phyloP scores from a whole-genome alignment of 2,329 filamentous ascomycete genomes.

The Pseudogymnoascus sp. region DNA sequence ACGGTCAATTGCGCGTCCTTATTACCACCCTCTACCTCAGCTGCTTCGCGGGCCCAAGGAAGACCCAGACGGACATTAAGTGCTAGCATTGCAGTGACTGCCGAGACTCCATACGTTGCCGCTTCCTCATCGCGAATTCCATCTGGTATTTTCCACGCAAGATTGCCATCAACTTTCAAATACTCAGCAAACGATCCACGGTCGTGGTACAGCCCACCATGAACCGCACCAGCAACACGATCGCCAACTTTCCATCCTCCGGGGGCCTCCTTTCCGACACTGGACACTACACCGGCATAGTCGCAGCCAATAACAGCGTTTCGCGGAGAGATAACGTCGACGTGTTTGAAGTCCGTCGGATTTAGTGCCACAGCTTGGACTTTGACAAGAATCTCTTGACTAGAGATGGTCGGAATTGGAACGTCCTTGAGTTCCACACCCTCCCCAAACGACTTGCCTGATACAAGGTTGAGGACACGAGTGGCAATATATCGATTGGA shows the following conservation, averaged over 20 bases:
- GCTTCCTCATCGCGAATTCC: conserved; percentile 19
- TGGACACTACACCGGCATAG: conserved; percentile 40
- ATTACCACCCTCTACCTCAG: conserved; percentile 13
- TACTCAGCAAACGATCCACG: conserved; percentile 15
- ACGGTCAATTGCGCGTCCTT: background rate
- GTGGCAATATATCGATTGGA: conserved; percentile 8
- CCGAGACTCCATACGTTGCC: conserved; percentile 30
- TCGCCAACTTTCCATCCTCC: conserved; percentile 41
- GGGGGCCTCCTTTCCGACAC: conserved; percentile 36
- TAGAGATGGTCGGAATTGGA: conserved; percentile 22
- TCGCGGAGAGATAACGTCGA: conserved; percentile 18
- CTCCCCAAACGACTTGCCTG: conserved; percentile 9
- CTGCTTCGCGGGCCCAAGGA: conserved; percentile 18
- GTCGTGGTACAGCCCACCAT: conserved; percentile 17
- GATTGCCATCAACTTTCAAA: conserved; percentile 9
- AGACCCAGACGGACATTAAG: conserved; percentile 22
- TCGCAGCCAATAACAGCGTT: conserved; percentile 34
- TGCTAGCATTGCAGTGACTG: conserved; percentile 24
- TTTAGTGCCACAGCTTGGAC: conserved; percentile 23
- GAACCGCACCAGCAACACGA: conserved; percentile 36
- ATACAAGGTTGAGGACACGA: conserved; percentile 10
- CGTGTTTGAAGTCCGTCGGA: conserved; percentile 28
- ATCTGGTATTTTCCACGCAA: conserved; percentile 22
- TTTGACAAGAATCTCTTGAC: conserved; percentile 26
- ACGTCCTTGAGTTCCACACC: background rate